Base-by-base conservation (phyloP, 352 stramenopile species). In the Pilasporangium apinafurcum region DNA sequence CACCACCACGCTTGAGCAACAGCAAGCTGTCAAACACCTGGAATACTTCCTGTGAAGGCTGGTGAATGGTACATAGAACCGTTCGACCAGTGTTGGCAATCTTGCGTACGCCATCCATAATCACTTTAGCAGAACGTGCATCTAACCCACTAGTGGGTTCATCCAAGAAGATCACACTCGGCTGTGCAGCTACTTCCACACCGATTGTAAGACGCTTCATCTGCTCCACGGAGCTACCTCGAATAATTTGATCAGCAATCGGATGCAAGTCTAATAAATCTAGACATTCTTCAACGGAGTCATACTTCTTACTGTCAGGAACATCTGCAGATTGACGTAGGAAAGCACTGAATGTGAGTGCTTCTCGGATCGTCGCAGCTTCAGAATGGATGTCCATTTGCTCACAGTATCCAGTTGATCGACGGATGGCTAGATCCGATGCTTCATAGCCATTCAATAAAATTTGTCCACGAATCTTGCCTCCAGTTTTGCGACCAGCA, bases 341-440 rank as follows among this genome's bases (percentile, higher is more conserved):
- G 47, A 82, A 82, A 8, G 89, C 88, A 32, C 72, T 92, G 53
- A 97, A 98, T 16, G 67, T 56, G 28, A 98, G 81, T 14, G 86
- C 79, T 43, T 98, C 90, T 8, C 86, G 69, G 27, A 93, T 88
- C 6, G 92, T 98, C 5, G 79, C 70, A 3, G 86, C 92, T 31
- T 90, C 72, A 3, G 73, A 82, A 52, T 97, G 74, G 32, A 85
- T 78, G 52, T 97, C 90, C 42, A 95, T 93, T 47, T 97, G 90
- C 37, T 83, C 62, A 31, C 71, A 83, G 48, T 82, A 84, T 5
- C 71, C 65, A 8, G 69, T 80, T 9, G 53, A 69, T 26, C 69
- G 53, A 13, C 53, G 54, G 17, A 65, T 41, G n/a, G 43, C 26
- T 20, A 48, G 29, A n/a, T 61, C 44, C 2, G 48, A 36, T 4